These are phyloP conservation scores for Xylaria telfairii DNA, from an alignment of 495 filamentous ascomycete genomes.

Conservation along the genomic window DNA sequence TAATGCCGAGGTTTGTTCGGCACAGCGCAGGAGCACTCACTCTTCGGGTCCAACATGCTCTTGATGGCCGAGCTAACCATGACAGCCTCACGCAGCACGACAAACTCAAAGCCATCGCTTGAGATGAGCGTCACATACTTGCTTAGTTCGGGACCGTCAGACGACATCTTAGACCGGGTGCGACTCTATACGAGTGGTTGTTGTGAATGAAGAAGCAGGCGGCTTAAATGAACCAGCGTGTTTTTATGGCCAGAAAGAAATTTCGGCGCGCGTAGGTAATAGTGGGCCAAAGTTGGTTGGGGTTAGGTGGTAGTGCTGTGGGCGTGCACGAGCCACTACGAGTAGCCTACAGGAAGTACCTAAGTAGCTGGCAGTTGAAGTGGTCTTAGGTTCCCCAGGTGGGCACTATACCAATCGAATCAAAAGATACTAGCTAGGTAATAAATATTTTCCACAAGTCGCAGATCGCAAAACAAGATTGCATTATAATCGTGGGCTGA, in stretches of 20 bases:
- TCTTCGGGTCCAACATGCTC: conserved; percentile 82
- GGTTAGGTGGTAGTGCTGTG: too few relatives aligned
- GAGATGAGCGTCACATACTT: conserved; percentile 89
- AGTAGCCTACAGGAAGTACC: background rate
- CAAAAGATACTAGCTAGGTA: background rate
- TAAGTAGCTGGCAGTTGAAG: too few relatives aligned
- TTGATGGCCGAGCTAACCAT: conserved; percentile 77
- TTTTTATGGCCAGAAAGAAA: conserved; percentile 10
- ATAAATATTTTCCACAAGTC: background rate
- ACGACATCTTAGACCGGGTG: conserved; percentile 30
- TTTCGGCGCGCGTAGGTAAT: conserved; percentile 19
- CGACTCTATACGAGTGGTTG: background rate
- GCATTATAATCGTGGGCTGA: background rate
- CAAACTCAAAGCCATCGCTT: conserved; percentile 85
- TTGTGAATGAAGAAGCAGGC: conserved; percentile 18
- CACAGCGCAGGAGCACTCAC: conserved; percentile 50
- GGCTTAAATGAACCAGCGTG: background rate
- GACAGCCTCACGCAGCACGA: conserved; percentile 78
- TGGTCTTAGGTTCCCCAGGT: too few relatives aligned
- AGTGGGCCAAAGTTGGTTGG: background rate
- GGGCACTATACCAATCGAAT: too few relatives aligned
- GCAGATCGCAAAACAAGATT: background rate
- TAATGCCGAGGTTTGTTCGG: background rate
- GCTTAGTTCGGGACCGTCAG: conserved; percentile 33
- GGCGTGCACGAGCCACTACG: background rate